These are phyloP conservation scores for Bipolaris victoriae DNA, from an alignment of 2,329 filamentous ascomycete species.

Conservation along the genomic window DNA sequence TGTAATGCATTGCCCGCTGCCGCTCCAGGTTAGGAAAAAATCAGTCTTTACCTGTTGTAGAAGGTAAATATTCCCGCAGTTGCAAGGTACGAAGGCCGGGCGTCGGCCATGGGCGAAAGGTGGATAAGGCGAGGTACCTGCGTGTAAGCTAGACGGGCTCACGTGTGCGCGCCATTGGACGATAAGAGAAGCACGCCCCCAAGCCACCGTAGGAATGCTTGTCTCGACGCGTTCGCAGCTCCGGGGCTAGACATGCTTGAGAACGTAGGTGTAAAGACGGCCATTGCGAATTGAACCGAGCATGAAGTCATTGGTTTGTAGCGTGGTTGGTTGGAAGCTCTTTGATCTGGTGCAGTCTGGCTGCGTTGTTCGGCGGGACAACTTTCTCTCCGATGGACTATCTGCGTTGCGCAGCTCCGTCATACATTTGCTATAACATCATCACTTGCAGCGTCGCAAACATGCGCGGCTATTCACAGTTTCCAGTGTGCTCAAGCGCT, in stretches of 20 bases:
- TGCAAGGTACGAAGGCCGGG: constrained; percentile 12
- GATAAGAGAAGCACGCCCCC: constrained; percentile 29
- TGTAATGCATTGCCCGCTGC: not conserved
- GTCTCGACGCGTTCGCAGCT: constrained; percentile 15
- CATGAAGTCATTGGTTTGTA: not conserved
- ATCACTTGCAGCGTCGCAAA: constrained; percentile 6
- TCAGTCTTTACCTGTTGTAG: constrained; percentile 40
- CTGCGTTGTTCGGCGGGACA: not conserved
- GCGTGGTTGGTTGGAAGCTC: no score
- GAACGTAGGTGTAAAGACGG: not conserved
- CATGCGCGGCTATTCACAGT: constrained; percentile 10
- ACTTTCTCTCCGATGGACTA: constrained; percentile 12
- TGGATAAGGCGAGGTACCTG: constrained; percentile 30
- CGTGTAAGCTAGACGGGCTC: constrained; percentile 33
- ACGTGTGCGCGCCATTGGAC: constrained; percentile 43
- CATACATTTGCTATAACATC: constrained; percentile 17
- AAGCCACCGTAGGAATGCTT: constrained; percentile 25
- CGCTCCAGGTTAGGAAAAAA: not conserved
- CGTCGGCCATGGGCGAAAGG: constrained; percentile 30
- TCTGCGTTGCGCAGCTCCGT: constrained; percentile 11
- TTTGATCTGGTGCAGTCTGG: no score
- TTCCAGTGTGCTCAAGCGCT: constrained; percentile 1
- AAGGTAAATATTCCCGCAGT: constrained; percentile 31
- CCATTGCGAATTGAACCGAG: not conserved
- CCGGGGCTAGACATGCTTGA: constrained; percentile 21